Evolutionary conservation across 495 filamentous ascomycete species (phyloP).

Genomic region (Lasiosphaeria hispida): DNA sequence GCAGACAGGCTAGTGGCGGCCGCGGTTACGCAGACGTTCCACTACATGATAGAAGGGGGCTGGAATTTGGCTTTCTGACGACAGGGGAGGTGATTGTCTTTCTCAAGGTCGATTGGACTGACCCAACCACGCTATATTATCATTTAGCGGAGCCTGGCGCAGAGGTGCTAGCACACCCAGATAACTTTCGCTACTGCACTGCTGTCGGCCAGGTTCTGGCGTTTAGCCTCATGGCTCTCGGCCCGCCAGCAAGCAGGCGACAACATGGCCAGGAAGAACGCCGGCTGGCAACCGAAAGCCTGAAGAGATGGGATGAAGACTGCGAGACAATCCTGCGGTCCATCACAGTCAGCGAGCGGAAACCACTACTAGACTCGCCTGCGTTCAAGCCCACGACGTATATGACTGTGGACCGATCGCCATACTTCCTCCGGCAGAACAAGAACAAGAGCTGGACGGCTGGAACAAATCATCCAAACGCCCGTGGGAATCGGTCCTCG

Average conservation of each 20-base stretch:
- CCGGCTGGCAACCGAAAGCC: not conserved
- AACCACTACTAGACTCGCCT: no score
- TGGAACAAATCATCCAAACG: no score
- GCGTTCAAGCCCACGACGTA: no score
- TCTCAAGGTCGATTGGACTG: constrained; percentile 6
- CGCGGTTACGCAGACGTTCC: constrained; percentile 7
- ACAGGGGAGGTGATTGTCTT: constrained; percentile 11
- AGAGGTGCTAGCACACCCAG: constrained; percentile 2
- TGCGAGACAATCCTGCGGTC: no score
- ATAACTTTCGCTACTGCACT: not conserved
- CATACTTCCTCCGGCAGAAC: no score
- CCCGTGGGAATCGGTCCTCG: no score
- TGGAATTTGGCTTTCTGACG: constrained; percentile 4
- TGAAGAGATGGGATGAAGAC: constrained; percentile 13
- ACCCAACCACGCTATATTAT: constrained; percentile 3
- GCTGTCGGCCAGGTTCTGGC: constrained; percentile 6
- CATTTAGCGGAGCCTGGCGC: constrained; percentile 8
- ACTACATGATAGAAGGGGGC: constrained; percentile 12
- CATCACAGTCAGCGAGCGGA: no score
- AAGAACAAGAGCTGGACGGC: no score
- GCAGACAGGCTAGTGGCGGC: constrained; percentile 3
- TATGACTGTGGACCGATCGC: no score
- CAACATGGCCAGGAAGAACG: constrained; percentile 18
- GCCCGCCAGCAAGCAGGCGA: not conserved
- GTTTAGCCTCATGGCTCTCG: constrained; percentile 15